These are phyloP conservation scores for Breynia disticha DNA, from an alignment of 441 rosid species.

Conservation along the genomic window DNA sequence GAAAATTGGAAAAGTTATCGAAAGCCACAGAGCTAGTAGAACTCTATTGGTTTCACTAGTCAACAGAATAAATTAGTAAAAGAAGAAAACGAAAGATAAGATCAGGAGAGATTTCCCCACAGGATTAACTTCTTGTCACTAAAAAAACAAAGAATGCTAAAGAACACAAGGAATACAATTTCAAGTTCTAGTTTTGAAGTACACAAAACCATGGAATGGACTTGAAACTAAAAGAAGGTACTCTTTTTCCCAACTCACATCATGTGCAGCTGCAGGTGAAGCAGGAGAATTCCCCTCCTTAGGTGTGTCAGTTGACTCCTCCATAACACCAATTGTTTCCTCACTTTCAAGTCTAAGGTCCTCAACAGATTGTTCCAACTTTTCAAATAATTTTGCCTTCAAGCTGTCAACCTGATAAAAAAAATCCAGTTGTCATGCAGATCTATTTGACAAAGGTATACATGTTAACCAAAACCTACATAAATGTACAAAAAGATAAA, in stretches of 20 bases:
- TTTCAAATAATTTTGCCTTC: constrained; percentile 77
- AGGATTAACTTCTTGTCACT: too few relatives aligned
- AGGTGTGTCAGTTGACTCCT: constrained; percentile 33
- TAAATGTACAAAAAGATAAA: background rate
- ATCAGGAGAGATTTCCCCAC: too few relatives aligned
- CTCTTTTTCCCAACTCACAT: constrained; percentile 40
- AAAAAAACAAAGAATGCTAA: too few relatives aligned
- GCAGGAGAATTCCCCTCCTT: constrained; percentile 27
- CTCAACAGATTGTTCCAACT: constrained; percentile 77
- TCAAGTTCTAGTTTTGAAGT: too few relatives aligned
- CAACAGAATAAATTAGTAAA: background rate
- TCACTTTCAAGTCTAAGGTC: constrained; percentile 57
- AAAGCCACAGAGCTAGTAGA: background rate
- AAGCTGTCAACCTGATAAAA: constrained; percentile 73
- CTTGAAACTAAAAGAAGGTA: constrained; percentile 8
- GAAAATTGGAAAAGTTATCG: too few relatives aligned
- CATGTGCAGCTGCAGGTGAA: constrained; percentile 32
- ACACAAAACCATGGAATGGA: background rate
- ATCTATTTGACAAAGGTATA: too few relatives aligned
- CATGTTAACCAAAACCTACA: constrained; percentile 1
- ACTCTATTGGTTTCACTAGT: background rate
- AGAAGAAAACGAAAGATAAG: background rate
- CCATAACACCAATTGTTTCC: constrained; percentile 29
- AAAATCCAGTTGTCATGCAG: constrained; percentile 8
- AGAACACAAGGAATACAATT: background rate